These are phyloP conservation scores for Aphanomyces stellatus DNA, from an alignment of 352 stramenopile genomes.

Conservation along the genomic window DNA sequence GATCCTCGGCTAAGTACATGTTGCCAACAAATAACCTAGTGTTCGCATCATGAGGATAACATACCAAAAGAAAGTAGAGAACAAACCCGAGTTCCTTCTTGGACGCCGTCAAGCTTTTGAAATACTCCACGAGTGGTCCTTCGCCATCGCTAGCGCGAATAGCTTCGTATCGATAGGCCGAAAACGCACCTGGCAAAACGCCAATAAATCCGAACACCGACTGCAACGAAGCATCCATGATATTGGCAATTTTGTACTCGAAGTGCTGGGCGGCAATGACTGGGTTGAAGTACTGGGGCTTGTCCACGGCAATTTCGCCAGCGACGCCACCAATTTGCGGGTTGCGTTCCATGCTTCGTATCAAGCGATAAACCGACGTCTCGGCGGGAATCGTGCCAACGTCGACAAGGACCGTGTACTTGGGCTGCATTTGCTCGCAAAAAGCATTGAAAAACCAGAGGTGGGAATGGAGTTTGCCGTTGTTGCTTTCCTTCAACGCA, in stretches of 20 bases:
- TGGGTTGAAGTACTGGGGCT: conserved; percentile 36
- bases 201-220: conserved; percentile 42
- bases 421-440: conserved; percentile 37
- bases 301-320: conserved; percentile 33
- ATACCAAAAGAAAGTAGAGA: background rate
- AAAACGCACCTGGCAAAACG: conserved; percentile 36
- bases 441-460: conserved; percentile 53
- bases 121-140: conserved; percentile 37
- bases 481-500: conserved; percentile 42
- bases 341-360: conserved; percentile 42
- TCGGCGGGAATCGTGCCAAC: conserved; percentile 33
- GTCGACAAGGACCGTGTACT: conserved; percentile 39
- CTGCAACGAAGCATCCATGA: conserved; percentile 44
- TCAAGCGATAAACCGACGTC: conserved; percentile 33
- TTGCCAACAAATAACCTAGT: conserved; percentile 42
- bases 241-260: conserved; percentile 44
- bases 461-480: conserved; percentile 40
- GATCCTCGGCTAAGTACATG: conserved; percentile 58
- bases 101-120: conserved; percentile 33
- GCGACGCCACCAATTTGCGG: conserved; percentile 38
- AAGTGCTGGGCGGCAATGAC: conserved; percentile 40
- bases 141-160: conserved; percentile 35
- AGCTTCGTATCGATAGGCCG: conserved; percentile 39
- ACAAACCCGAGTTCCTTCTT: conserved; percentile 28
- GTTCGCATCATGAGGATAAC: background rate